A percentile compares a stretch with the other conserved stretches of the same genome.
Evolutionary conservation across 768 basidiomycete species (phyloP).

Genomic region (Russula emetica): DNA sequence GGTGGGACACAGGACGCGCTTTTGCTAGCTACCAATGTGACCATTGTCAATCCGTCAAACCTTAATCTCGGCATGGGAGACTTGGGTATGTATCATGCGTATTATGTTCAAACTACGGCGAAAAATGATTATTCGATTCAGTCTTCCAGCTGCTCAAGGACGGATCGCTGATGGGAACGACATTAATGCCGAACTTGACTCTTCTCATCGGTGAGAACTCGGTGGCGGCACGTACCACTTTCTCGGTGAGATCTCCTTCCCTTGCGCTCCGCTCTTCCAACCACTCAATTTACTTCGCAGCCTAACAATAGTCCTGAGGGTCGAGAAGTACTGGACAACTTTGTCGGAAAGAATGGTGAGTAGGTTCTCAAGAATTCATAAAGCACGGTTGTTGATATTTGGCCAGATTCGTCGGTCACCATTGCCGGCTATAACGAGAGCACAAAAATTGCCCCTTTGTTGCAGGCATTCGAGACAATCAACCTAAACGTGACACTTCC

Average conservation of each 20-base stretch:
- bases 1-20: slow-evolving; percentile 60
- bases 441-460: slow-evolving; percentile 54
- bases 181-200: slow-evolving; percentile 55
- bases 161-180: slow-evolving; percentile 53
- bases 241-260: slow-evolving; percentile 36
- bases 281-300: slow-evolving; percentile 34
- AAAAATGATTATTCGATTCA: slow-evolving; percentile 29
- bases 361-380: background rate
- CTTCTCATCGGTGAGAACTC: slow-evolving; percentile 59
- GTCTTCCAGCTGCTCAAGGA: slow-evolving; percentile 55
- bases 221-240: slow-evolving; percentile 46
- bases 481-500: slow-evolving; percentile 55
- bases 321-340: slow-evolving; percentile 59
- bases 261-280: background rate
- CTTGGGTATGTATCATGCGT: slow-evolving; percentile 44
- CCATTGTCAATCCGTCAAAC: slow-evolving; percentile 65
- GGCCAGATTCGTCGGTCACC: slow-evolving; percentile 48
- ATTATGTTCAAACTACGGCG: background rate
- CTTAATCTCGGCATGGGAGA: slow-evolving; percentile 60
- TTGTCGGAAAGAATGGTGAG: slow-evolving; percentile 56
- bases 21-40: slow-evolving; percentile 54
- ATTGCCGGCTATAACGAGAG: slow-evolving; percentile 60
- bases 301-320: slow-evolving; percentile 60
- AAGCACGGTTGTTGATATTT: background rate
- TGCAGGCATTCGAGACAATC: slow-evolving; percentile 57